Base-by-base conservation (phyloP, 2,329 filamentous ascomycete species). In the Dothistroma pini region DNA sequence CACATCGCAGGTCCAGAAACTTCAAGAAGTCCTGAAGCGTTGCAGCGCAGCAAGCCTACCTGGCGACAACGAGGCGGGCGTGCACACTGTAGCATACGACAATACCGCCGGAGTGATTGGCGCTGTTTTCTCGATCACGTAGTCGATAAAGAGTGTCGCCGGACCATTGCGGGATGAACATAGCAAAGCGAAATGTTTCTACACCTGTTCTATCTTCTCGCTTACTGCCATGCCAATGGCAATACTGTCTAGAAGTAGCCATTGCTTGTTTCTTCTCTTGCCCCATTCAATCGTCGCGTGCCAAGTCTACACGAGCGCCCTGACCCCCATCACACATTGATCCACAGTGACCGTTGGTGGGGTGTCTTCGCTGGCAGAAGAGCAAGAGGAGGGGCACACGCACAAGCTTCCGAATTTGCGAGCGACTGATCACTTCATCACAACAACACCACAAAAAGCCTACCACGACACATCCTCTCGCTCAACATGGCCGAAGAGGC, bases 401-500 rank as follows among this genome's bases (percentile, higher is more conserved):
- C 34, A 38, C 34, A 16, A 38, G 14, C 34, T 38, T 38, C 34
- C 14, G 34, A 38, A 38, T 38, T 38, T 38, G 10, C 14, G 34
- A 6, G 25, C 25, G 25, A 29, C 25, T 29, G 25, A 29, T 29
- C 25, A 29, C 25, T 29, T 29, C 25, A 29, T 29, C 25, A 38
- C 34, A 38, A 16, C 34, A 38, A 38, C 34, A 19, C 41, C 16
- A 53, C 12, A 53, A 32, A 52, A 3, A 31, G 10, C 2, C 47
- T 11, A 58, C 61, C n/a, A 35, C 53, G n/a, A 8, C 41, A 19
- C 16, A 44, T n/a, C n/a, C 9, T 38, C 34, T 44, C 44, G 51
- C 49, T 56, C 50, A 67, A 59, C 31, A 72, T 70, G 69, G 66
- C 70, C 16, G 68, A 71, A 59, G 66, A 68, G 51, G 63, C 69